Conservation (phyloP, 352 stramenopile species). For the Chrysophaeum taylorii region DNA sequence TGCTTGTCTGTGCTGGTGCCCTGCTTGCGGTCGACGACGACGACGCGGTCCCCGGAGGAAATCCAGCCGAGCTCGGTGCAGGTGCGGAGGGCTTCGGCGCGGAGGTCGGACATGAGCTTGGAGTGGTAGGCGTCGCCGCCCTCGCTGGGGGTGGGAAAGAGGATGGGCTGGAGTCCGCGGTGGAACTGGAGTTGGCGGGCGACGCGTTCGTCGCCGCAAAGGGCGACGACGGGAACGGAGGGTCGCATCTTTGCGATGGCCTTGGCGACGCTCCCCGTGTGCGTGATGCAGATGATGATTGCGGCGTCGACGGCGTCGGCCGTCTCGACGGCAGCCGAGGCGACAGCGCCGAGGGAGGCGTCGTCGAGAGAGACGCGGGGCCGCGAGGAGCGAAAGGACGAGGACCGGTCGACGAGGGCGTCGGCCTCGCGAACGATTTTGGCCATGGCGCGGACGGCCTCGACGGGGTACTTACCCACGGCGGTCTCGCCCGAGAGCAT, state of each 20-base stretch:
- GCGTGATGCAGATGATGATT: slow-evolving; percentile 85
- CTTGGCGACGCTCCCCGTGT: slow-evolving; percentile 73
- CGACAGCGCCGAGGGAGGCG: slow-evolving; percentile 69
- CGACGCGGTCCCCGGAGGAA: slow-evolving; percentile 67
- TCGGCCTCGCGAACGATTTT: slow-evolving; percentile 76
- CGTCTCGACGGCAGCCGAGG: slow-evolving; percentile 84
- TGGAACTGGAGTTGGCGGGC: slow-evolving; percentile 78
- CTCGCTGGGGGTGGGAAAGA: too few relatives aligned
- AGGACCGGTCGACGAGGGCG: slow-evolving; percentile 39
- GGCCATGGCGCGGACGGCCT: slow-evolving; percentile 83
- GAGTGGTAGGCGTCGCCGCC: slow-evolving; percentile 26
- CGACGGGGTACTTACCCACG: slow-evolving; percentile 84
- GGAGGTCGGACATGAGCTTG: slow-evolving; percentile 42
- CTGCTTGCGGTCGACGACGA: slow-evolving; percentile 48
- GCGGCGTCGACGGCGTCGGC: slow-evolving; percentile 82
- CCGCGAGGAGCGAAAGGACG: slow-evolving; percentile 3
- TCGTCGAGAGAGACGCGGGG: slow-evolving; percentile 56
- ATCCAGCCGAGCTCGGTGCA: slow-evolving; percentile 80
- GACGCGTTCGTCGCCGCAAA: slow-evolving; percentile 57
- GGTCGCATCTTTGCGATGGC: slow-evolving; percentile 86
- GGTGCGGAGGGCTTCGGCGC: slow-evolving; percentile 68
- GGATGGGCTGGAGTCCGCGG: slow-evolving; percentile 42
- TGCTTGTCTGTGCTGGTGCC: too few relatives aligned
- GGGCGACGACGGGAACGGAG: slow-evolving; percentile 63
- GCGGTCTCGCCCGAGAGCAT: slow-evolving; percentile 97